phyloP scores from a whole-genome alignment of 129 eudicot species.

The Logfia minima region DNA sequence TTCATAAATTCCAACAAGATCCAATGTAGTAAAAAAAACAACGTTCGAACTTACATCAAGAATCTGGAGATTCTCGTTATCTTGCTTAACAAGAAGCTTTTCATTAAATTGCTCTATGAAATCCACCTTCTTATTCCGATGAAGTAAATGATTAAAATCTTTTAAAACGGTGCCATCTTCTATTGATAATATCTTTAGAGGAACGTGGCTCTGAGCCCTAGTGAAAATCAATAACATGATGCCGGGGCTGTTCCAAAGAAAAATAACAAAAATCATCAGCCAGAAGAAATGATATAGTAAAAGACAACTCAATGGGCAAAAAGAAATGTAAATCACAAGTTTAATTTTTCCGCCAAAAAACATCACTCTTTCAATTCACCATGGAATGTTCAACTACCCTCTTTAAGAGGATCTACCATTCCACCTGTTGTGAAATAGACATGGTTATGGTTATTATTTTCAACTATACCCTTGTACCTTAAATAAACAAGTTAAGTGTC shows the following conservation, averaged over 20 bases:
- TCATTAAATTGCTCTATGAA: slow-evolving; percentile 57
- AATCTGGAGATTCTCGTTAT: slow-evolving; percentile 56
- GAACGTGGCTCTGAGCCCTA: slow-evolving; percentile 42
- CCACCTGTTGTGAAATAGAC: background rate
- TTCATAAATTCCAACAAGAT: background rate
- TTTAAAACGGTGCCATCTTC: slow-evolving; percentile 50
- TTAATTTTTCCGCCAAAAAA: background rate
- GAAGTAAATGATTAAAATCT: slow-evolving; percentile 50
- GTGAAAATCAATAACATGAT: slow-evolving; percentile 43
- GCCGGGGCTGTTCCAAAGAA: slow-evolving; percentile 37
- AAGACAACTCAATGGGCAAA: slow-evolving; percentile 1
- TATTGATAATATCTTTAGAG: slow-evolving; percentile 44
- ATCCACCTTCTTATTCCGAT: slow-evolving; percentile 55
- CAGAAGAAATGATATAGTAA: background rate
- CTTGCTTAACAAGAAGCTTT: slow-evolving; percentile 66
- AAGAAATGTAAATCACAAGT: background rate
- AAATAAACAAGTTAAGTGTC: background rate
- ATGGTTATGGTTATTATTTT: background rate
- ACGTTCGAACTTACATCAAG: slow-evolving; percentile 42
- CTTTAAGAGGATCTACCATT: background rate
- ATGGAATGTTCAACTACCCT: slow-evolving; percentile 17
- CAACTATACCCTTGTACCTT: background rate
- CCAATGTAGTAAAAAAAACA: background rate
- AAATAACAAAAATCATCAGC: background rate
- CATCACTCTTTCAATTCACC: background rate